Evolutionary conservation across 352 stramenopile species (phyloP), one percentile per base, ranked within the genome.

Genomic region (Phytophthora sp.): DNA sequence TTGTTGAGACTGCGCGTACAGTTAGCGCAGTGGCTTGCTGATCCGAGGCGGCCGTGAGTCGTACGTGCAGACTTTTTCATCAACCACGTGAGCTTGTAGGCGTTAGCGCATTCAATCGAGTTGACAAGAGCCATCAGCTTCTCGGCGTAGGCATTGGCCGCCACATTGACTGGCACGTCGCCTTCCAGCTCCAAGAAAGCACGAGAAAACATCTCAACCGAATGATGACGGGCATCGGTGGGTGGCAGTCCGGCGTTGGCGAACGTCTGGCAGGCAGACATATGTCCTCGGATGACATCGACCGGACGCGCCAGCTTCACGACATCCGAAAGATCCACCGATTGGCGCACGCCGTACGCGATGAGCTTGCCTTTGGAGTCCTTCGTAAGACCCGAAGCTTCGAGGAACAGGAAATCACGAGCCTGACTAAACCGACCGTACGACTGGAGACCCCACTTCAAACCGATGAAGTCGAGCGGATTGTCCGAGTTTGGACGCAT

Each of bases 321-420:
- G 21, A 65, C 61, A 9, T 71, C 55, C 16, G 64, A 63, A 5
- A 79, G 33, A 55, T 79, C 70, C 29, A 78, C 57, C 8, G 62
- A 73, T 49, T 74, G 58, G 12, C 66, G 56, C 9, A 77, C 55
- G 7, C 58, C 56, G 52, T 77, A 84, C 6, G 58, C 55, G 12
- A 82, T 49, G 7, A 38, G 39, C 18, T 76, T 51, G 7, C 70
- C 73, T 3, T 71, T 58, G 7, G 73, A 12, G 38, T 80, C 72
- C 12, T 57, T 65, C 7, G 55, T 70, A n/a, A 82, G 8, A 5
- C 76, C 76, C 9, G 62, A 74, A 3, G 68, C 71, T 20, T 85
- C 76, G 6, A 85, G 7, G 35, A 75, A 82, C 20, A 85, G 62
- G 39, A 73, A 82, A 30, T 85, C 76, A 0, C 76, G 76, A 1